Percentiles rank a stretch among this genome's conserved stretches.
phyloP scores from a whole-genome alignment of 768 basidiomycete genomes.

The Rubroboletus satanas region DNA sequence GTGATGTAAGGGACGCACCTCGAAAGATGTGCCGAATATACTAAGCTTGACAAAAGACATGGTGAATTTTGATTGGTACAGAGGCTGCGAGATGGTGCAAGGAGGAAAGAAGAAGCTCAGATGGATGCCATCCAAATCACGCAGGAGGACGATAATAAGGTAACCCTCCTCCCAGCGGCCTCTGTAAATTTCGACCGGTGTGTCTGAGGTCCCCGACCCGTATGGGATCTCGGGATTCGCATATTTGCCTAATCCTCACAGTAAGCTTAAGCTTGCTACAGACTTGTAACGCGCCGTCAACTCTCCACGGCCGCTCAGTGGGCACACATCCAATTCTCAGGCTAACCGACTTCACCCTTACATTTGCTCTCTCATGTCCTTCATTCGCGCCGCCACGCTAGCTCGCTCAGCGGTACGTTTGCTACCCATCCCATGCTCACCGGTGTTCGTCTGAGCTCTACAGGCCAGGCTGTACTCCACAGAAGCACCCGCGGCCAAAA shows the following conservation, averaged over 20 bases:
- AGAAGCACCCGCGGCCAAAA: slow-evolving; percentile 40
- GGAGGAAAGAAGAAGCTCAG: slow-evolving; percentile 6
- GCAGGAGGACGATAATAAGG: slow-evolving; percentile 1
- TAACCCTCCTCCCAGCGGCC: slow-evolving; percentile 15
- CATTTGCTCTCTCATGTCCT: slow-evolving; percentile 37
- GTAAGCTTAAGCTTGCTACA: too few species aligned
- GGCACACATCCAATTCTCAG: background rate
- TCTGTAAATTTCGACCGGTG: slow-evolving; percentile 12
- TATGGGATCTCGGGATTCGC: background rate
- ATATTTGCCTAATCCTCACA: too few species aligned
- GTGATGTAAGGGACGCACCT: slow-evolving; percentile 47
- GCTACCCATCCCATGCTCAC: too few species aligned
- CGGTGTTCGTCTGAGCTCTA: background rate
- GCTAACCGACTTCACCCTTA: background rate
- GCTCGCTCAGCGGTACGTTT: slow-evolving; percentile 41
- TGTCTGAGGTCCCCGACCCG: slow-evolving; percentile 21
- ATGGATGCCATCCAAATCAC: slow-evolving; percentile 15
- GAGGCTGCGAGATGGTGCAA: slow-evolving; percentile 1
- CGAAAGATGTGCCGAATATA: slow-evolving; percentile 98
- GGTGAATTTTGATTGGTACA: background rate
- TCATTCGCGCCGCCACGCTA: slow-evolving; percentile 37
- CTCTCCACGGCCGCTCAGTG: background rate
- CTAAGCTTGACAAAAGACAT: slow-evolving; percentile 98
- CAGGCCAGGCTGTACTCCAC: slow-evolving; percentile 49
- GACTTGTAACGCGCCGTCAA: background rate